A percentile compares a stretch with the other conserved stretches of the same genome.
Evolutionary conservation across 768 basidiomycete species (phyloP).

Genomic region (Xanthoconium stramineum): DNA sequence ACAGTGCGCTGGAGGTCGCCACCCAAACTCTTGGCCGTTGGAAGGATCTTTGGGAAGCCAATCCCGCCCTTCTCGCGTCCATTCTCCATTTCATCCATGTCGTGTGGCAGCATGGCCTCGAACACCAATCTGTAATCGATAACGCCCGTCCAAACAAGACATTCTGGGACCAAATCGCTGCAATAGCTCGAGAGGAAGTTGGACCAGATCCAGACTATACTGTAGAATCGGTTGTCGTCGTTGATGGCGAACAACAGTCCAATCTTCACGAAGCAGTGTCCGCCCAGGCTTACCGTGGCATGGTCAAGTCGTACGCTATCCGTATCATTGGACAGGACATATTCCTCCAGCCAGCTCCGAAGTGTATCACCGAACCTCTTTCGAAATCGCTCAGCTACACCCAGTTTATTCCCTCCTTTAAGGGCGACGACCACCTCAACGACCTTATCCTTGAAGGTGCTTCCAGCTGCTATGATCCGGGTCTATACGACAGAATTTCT

Average conservation of each 20-base stretch:
- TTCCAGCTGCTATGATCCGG: constrained; percentile 68
- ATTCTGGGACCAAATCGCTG: constrained; percentile 71
- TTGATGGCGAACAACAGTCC: constrained; percentile 42
- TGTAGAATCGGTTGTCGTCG: constrained; percentile 43
- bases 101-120: constrained; percentile 77
- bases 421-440: constrained; percentile 57
- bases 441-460: constrained; percentile 70
- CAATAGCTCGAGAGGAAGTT: constrained; percentile 63
- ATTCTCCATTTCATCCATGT: constrained; percentile 73
- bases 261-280: constrained; percentile 60
- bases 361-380: constrained; percentile 33
- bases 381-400: constrained; percentile 59
- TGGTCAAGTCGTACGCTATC: constrained; percentile 71
- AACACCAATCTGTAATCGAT: constrained; percentile 63
- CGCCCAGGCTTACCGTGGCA: constrained; percentile 62
- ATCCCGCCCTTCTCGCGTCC: constrained; percentile 71
- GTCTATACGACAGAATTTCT: constrained; percentile 61
- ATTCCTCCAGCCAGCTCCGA: constrained; percentile 50
- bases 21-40: constrained; percentile 63
- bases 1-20: constrained; percentile 68
- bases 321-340: constrained; percentile 76
- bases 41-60: constrained; percentile 73
- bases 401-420: constrained; percentile 55
- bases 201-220: constrained; percentile 72
- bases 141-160: constrained; percentile 50